Evolutionary conservation across 495 filamentous ascomycete species (phyloP).

Genomic region (Penicillium dipodomyicola): DNA sequence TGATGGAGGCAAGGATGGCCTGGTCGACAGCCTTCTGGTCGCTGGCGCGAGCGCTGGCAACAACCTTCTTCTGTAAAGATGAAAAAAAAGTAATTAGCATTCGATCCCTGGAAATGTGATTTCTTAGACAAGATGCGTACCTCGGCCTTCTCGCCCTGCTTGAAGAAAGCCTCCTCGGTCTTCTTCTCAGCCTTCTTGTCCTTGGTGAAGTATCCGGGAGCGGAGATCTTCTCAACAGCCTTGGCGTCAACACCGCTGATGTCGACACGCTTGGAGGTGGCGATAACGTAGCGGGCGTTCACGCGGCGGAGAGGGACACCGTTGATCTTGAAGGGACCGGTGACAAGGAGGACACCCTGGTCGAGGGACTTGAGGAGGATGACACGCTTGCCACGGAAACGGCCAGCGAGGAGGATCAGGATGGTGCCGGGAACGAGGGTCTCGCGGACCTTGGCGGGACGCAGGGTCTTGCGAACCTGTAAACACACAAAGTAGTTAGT

Average conservation of each 20-base stretch:
- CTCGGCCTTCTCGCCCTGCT: conserved; percentile 95
- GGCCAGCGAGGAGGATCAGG: conserved; percentile 97
- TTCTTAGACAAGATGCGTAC: conserved; percentile 52
- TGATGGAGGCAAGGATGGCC: conserved; percentile 83
- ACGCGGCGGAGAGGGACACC: conserved; percentile 97
- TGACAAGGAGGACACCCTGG: conserved; percentile 97
- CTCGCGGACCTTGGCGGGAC: conserved; percentile 76
- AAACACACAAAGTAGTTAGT: conserved; percentile 35
- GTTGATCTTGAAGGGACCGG: conserved; percentile 99
- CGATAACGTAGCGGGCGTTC: conserved; percentile 98
- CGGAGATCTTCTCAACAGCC: conserved; percentile 79
- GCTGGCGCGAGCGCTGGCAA: conserved; percentile 79
- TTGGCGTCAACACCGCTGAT: conserved; percentile 75
- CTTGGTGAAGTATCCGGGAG: conserved; percentile 88
- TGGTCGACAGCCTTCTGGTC: conserved; percentile 99
- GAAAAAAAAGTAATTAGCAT: conserved; percentile 9
- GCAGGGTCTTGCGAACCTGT: conserved; percentile 92
- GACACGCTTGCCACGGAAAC: conserved; percentile 99
- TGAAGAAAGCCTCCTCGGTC: conserved; percentile 95
- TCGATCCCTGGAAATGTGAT: conserved; percentile 10
- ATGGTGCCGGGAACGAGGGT: conserved; percentile 89
- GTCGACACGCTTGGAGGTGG: conserved; percentile 88
- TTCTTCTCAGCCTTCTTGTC: conserved; percentile 91
- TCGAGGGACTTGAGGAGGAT: conserved; percentile 95
- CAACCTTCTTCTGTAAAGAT: conserved; percentile 83